Evolutionary conservation across 148 eudicot species (phyloP), one percentile per base, ranked within the genome.

Genomic region (Vaccinium darrowii): DNA sequence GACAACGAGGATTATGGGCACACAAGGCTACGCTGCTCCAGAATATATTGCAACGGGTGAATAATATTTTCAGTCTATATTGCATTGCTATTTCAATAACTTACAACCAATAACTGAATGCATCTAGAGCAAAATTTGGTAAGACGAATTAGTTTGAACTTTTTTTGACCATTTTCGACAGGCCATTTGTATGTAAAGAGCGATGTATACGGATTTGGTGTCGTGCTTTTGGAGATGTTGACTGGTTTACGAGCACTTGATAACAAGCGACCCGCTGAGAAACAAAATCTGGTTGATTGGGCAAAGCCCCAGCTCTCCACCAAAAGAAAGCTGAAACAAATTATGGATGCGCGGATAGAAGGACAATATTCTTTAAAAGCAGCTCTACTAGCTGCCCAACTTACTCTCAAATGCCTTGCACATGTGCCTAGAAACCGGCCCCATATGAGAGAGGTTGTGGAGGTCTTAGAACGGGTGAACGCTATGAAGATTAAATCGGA

Each of bases 181-280:
- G 94, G 93, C 62, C 93, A 89, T 86, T 90, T 92, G 74, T 93
- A 94, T 53, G 89, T 94, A 75, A 94, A 93, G 82, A 94, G 98
- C 76, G 96, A 94, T 54, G 97, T 95, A 51, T 95, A 95, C 78
- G 97, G 97, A 16, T 95, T 93, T 43, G 95, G 97, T 8, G 98
- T 95, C n/a, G 97, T 94, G 84, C 85, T 94, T 33, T 89, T 94
- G 30, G 98, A 94, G 91, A 63, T 94, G 84, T 60, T 94, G 77
- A 92, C 98, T 8, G 98, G 98, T 16, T 56, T 90, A 39, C 91
- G 98, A 77, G 93, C 92, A 47, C 84, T 90, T 0, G 94, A 95
- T 51, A 23, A 81, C 15, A 87, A 83, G 81, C 91, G 98, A 5
- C 90, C 94, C 2, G 86, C 79, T 15, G 91, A 87, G 56, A 92